phyloP scores from a whole-genome alignment of 2,329 filamentous ascomycete species.

The Talaromyces marneffei region DNA sequence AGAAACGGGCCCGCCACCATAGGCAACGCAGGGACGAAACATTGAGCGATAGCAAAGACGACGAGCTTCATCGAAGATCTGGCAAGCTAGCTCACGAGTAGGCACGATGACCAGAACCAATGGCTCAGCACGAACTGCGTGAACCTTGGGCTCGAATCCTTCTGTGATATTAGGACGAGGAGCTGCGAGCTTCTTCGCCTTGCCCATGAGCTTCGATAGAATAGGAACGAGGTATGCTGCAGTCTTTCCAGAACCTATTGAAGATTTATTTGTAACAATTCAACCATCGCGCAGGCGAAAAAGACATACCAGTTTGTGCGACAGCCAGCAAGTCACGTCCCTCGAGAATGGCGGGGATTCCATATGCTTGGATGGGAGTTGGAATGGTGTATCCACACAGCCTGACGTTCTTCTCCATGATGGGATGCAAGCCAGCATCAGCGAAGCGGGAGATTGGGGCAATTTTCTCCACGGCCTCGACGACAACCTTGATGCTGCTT shows the following conservation, averaged over 20 bases:
- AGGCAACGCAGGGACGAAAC: slow-evolving; percentile 84
- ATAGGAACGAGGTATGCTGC: slow-evolving; percentile 87
- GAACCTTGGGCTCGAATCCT: slow-evolving; percentile 47
- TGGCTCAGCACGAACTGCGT: slow-evolving; percentile 69
- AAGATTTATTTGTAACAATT: background rate
- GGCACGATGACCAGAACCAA: slow-evolving; percentile 80
- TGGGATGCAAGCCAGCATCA: slow-evolving; percentile 76
- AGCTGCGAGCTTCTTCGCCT: slow-evolving; percentile 80
- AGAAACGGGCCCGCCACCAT: slow-evolving; percentile 70
- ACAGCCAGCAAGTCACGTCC: slow-evolving; percentile 80
- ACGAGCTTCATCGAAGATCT: slow-evolving; percentile 91
- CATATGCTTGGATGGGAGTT: slow-evolving; percentile 83
- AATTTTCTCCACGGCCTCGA: slow-evolving; percentile 46
- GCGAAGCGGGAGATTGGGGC: slow-evolving; percentile 56
- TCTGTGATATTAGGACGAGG: slow-evolving; percentile 58
- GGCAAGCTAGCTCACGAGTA: slow-evolving; percentile 82
- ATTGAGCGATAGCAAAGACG: slow-evolving; percentile 92
- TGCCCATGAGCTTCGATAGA: slow-evolving; percentile 87
- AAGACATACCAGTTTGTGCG: slow-evolving; percentile 79
- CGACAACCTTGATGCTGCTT: slow-evolving; percentile 45
- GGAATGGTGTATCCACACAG: slow-evolving; percentile 65
- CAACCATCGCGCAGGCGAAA: background rate
- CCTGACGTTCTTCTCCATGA: slow-evolving; percentile 70
- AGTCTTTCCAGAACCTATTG: slow-evolving; percentile 86
- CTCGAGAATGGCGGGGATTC: slow-evolving; percentile 69